Conservation (phyloP, 208 protist genomes). For the Trypanosoma rangeli region DNA sequence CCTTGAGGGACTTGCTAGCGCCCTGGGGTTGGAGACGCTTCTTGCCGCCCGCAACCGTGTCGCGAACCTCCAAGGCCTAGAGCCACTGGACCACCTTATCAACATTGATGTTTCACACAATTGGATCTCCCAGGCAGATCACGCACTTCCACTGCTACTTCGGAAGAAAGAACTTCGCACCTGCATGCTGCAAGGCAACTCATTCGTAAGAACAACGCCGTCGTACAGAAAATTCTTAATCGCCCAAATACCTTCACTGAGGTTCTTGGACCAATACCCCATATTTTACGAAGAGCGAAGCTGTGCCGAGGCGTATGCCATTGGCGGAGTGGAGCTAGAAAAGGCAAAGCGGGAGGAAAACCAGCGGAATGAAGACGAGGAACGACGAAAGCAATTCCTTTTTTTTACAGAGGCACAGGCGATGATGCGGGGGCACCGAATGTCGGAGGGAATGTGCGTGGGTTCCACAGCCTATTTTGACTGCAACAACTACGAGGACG, state of each 20-base stretch:
- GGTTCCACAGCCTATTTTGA: conserved; percentile 19
- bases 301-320: conserved; percentile 62
- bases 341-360: conserved; percentile 31
- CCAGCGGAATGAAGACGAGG: conserved; percentile 21
- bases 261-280: conserved; percentile 74
- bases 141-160: conserved; percentile 22
- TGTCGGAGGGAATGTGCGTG: conserved; percentile 6
- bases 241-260: conserved; percentile 40
- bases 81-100: conserved; percentile 20
- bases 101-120: conserved; percentile 51
- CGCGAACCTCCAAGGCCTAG: conserved; percentile 26
- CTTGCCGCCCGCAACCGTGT: conserved; percentile 54
- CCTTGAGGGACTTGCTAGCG: conserved; percentile 39
- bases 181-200: conserved; percentile 84
- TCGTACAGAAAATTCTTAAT: conserved; percentile 89
- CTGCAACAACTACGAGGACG: conserved; percentile 7
- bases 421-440: neutral
- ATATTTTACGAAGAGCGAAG: conserved; percentile 67
- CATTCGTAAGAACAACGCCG: conserved; percentile 35
- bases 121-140: conserved; percentile 23
- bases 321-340: conserved; percentile 55
- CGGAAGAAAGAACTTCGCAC: conserved; percentile 49
- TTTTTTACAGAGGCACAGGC: conserved; percentile 40
- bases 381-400: conserved; percentile 35
- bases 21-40: conserved; percentile 53